Evolutionary conservation across 2,329 filamentous ascomycete species (phyloP).

Genomic region (Tolypocladium amazonense): DNA sequence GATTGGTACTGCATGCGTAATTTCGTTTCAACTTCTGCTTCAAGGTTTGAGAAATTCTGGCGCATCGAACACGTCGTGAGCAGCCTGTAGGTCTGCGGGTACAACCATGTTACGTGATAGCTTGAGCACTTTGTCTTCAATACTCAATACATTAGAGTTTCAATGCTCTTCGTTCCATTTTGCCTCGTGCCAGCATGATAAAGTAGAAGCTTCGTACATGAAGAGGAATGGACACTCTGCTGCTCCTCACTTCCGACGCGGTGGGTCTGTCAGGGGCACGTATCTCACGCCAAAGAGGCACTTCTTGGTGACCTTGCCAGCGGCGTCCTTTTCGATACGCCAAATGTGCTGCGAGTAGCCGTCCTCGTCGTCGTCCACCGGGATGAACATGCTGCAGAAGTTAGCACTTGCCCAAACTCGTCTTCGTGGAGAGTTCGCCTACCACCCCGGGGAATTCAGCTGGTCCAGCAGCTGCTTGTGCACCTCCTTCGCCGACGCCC

Average conservation of each 20-base stretch:
- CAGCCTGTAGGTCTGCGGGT: neutral
- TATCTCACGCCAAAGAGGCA: conserved; percentile 63
- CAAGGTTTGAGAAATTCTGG: neutral
- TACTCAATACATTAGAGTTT: neutral
- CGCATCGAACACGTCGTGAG: neutral
- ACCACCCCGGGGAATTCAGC: conserved; percentile 64
- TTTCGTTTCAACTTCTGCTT: neutral
- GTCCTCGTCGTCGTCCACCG: conserved; percentile 47
- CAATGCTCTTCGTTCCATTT: neutral
- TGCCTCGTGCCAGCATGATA: neutral
- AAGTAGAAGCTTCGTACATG: neutral
- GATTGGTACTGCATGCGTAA: neutral
- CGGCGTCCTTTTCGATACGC: conserved; percentile 59
- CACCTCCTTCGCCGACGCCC: conserved; percentile 67
- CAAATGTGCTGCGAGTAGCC: conserved; percentile 55
- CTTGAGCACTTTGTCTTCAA: neutral
- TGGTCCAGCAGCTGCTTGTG: conserved; percentile 67
- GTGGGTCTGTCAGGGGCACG: conserved; percentile 66
- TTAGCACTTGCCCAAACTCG: neutral
- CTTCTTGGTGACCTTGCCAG: conserved; percentile 50
- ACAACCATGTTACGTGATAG: neutral
- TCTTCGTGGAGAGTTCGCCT: conserved; percentile 8
- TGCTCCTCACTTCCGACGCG: conserved; percentile 12
- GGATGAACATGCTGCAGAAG: conserved; percentile 57
- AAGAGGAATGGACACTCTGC: neutral